These are phyloP conservation scores for Chalaropsis thielavioides DNA, from an alignment of 2,329 filamentous ascomycete genomes.

Conservation along the genomic window DNA sequence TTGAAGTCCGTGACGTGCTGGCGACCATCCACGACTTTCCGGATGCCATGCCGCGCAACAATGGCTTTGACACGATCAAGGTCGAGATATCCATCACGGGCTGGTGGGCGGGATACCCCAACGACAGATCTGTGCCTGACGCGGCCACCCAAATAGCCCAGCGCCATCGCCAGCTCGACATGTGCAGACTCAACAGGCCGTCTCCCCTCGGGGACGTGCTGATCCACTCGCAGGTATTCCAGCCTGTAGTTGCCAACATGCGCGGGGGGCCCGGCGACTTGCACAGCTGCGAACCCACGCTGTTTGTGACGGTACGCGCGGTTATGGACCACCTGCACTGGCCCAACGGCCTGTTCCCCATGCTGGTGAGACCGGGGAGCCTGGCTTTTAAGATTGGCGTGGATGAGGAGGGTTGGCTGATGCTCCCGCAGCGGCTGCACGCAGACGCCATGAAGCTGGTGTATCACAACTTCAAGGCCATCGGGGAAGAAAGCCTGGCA, in stretches of 20 bases:
- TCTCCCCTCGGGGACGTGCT: background rate
- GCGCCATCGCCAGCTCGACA: background rate
- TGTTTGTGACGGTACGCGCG: constrained; percentile 6
- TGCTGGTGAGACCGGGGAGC: background rate
- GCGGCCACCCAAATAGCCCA: background rate
- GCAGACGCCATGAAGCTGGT: constrained; percentile 8
- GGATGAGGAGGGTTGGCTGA: constrained; percentile 7
- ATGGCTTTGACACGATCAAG: background rate
- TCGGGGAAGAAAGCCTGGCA: background rate
- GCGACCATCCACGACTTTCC: background rate
- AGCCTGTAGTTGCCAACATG: background rate
- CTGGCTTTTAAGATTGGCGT: background rate
- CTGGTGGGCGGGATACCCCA: constrained; percentile 6
- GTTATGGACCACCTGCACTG: constrained; percentile 1
- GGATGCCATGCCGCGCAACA: background rate
- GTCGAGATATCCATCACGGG: background rate
- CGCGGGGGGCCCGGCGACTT: background rate
- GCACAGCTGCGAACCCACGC: background rate
- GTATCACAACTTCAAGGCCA: constrained; percentile 10
- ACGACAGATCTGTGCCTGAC: background rate
- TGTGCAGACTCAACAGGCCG: background rate
- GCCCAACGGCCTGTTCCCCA: constrained; percentile 2
- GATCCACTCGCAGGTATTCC: background rate
- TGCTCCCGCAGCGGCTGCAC: constrained; percentile 8
- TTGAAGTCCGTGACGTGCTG: constrained; percentile 14